Evolutionary conservation across 345 rosid genomes (phyloP), one percentile per base, ranked within the genome.

Genomic region (Clarkia xantiana): DNA sequence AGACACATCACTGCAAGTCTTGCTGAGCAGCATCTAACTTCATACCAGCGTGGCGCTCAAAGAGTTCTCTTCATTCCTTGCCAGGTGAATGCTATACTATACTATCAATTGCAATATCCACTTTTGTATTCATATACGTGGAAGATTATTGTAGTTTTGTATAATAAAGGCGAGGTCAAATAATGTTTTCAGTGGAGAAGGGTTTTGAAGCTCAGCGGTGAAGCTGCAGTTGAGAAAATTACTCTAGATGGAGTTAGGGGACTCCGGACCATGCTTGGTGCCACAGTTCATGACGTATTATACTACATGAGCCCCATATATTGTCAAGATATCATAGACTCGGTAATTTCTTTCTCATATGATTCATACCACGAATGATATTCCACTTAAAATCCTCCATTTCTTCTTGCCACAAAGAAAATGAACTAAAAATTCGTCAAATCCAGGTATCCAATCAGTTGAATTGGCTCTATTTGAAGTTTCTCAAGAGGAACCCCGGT

Each of bases 241-340:
- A 89, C 97, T 62, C 71, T 89, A 59, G 95, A 89, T 56, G 97
- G 97, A 62, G 97, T 89, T 15, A 74, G 87, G 11, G 86, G 91
- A 51, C 70, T 89, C 56, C 94, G 95, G 23, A 76, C 75, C 54
- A 82, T 62, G 76, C 72, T 89, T 65, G 74, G 97, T 55, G 97
- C 97, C 49, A 89, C 97, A 51, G 94, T 73, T 55, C 97, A 89
- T 55, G 95, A 89, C 66, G 97, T 89, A 49, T 68, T 89, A 40
- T 85, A 89, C 70, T 89, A 89, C 70, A 85, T 89, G 97, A 89
- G 95, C 64, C 94, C 97, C 54, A 79, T 89, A 52, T 86, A 89
- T 45, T 86, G 95, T 60, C 97, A 89, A 67, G 86, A 81, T 70
- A 86, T 89, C 49, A 79, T 86, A 49, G 67, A 85, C 59, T 82